Conservation (phyloP, 306 rosid species). For the Arachis hypogaea region DNA sequence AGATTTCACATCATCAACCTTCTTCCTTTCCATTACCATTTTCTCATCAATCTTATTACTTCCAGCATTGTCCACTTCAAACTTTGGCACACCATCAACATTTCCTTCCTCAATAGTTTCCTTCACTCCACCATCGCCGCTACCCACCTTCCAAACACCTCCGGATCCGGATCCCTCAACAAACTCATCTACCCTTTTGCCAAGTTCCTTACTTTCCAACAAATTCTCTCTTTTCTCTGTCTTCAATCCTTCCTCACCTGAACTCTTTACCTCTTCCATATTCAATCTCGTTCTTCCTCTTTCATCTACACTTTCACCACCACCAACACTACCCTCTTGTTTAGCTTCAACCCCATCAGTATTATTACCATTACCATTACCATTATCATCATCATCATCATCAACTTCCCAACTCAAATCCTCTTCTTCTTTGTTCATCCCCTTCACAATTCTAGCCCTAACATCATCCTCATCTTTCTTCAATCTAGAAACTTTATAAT, state of each 20-base stretch:
- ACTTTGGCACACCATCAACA: constrained; percentile 38
- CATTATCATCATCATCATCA: constrained; percentile 70
- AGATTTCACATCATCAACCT: constrained; percentile 47
- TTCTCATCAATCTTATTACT: constrained; percentile 53
- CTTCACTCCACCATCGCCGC: constrained; percentile 35
- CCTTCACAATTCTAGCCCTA: constrained; percentile 70
- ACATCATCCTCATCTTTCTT: constrained; percentile 68
- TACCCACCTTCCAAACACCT: constrained; percentile 39
- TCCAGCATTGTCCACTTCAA: constrained; percentile 43
- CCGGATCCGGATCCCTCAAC: constrained; percentile 33
- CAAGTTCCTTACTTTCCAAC: constrained; percentile 38
- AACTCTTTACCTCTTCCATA: constrained; percentile 38
- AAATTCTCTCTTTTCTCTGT: constrained; percentile 23
- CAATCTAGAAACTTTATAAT: constrained; percentile 66
- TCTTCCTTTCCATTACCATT: constrained; percentile 36
- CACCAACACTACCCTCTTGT: constrained; percentile 33
- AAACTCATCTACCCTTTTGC: constrained; percentile 36
- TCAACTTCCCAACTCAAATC: constrained; percentile 94
- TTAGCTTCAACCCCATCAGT: constrained; percentile 36
- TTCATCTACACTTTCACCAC: constrained; percentile 40
- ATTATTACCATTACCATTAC: neutral
- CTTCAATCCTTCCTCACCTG: constrained; percentile 34
- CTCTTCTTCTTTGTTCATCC: constrained; percentile 77
- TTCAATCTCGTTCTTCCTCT: constrained; percentile 22
- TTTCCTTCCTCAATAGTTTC: constrained; percentile 30